phyloP scores from a whole-genome alignment of 1,139 yeast genomes.

The Nadsonia commutata region DNA sequence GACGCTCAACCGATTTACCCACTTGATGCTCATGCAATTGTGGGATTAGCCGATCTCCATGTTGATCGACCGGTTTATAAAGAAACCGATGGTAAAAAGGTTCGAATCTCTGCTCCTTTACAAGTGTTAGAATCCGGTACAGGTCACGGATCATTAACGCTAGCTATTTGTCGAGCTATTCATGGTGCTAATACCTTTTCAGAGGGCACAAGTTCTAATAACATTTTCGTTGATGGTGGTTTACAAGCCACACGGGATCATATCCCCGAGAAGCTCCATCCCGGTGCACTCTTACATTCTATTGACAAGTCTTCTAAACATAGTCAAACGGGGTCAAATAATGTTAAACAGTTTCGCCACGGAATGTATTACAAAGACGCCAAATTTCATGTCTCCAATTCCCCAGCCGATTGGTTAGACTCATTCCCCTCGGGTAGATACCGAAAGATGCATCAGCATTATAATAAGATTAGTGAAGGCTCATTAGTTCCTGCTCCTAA shows the following conservation, averaged over 20 bases:
- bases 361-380: conserved; percentile 31
- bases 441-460: background rate
- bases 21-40: conserved; percentile 32
- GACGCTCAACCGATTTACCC: conserved; percentile 37
- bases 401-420: conserved; percentile 30
- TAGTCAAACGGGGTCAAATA: conserved; percentile 26
- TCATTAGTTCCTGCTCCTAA: conserved; percentile 8
- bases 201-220: conserved; percentile 15
- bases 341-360: conserved; percentile 24
- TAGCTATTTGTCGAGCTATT: conserved; percentile 28
- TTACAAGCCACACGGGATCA: conserved; percentile 7
- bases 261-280: conserved; percentile 7
- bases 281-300: conserved; percentile 32
- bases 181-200: conserved; percentile 26
- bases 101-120: conserved; percentile 6
- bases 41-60: conserved; percentile 30
- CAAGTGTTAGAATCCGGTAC: conserved; percentile 38
- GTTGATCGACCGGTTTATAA: conserved; percentile 18
- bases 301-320: conserved; percentile 28
- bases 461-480: background rate
- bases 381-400: conserved; percentile 28
- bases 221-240: conserved; percentile 11
- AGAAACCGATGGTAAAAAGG: conserved; percentile 19
- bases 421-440: background rate
- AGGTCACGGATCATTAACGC: conserved; percentile 35